A percentile compares a stretch with the other conserved stretches of the same genome.
These are phyloP conservation scores for Trypanosoma conorhini DNA, from an alignment of 208 protist species.

Conservation along the genomic window DNA sequence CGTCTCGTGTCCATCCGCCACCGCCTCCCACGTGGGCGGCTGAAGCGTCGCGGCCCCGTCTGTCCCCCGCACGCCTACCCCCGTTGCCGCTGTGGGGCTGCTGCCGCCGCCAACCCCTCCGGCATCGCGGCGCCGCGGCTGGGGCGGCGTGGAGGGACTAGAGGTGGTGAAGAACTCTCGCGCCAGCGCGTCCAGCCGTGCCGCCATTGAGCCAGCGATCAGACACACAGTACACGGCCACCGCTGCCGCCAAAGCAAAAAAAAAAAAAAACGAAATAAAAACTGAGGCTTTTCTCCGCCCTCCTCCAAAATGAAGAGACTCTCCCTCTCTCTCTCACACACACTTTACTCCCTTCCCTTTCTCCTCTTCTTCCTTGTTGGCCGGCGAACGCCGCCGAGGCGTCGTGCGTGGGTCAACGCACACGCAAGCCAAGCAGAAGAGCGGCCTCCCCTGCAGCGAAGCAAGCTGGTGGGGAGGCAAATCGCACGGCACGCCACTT, in stretches of 20 bases:
- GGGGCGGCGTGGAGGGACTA: neutral
- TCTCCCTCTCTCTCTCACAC: too few species aligned
- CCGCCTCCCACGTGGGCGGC: neutral
- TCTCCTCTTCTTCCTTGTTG: too few species aligned
- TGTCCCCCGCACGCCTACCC: neutral
- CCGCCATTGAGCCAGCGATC: constrained; percentile 11
- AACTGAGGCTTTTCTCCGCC: neutral
- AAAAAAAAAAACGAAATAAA: neutral
- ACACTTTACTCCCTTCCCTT: too few species aligned
- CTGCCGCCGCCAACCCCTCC: neutral
- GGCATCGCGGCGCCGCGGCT: neutral
- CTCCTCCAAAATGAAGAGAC: neutral
- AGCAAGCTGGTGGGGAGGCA: too few species aligned
- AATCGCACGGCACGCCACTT: too few species aligned
- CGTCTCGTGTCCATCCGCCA: neutral
- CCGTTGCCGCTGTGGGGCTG: neutral
- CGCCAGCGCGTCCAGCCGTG: constrained; percentile 21
- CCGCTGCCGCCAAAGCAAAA: neutral
- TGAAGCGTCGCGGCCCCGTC: neutral
- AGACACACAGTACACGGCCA: neutral
- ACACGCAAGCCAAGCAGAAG: neutral
- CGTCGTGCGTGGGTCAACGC: neutral
- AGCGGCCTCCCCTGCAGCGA: too few species aligned
- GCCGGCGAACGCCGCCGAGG: too few species aligned
- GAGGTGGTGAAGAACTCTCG: constrained; percentile 20